These are phyloP conservation scores for Mentha longifolia DNA, from an alignment of 257 asterid genomes.

Conservation along the genomic window DNA sequence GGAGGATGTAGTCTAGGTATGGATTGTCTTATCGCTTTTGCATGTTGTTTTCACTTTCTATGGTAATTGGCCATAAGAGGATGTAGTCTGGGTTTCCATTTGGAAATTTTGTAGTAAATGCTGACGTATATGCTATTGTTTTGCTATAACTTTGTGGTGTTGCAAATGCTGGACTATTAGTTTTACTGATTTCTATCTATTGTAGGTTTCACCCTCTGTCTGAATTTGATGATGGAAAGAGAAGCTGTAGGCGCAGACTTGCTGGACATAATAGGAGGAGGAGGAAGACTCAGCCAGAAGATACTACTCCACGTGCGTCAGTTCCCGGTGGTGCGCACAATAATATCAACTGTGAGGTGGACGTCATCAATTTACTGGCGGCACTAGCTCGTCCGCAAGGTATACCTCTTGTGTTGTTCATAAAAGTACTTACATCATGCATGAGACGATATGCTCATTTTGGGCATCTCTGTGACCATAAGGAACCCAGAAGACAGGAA, in stretches of 20 bases:
- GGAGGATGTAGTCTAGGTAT: neutral
- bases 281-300: constrained; percentile 88
- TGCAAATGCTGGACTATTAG: constrained; percentile 13
- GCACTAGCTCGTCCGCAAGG: constrained; percentile 67
- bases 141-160: neutral
- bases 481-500: constrained; percentile 57
- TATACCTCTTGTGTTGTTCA: constrained; percentile 27
- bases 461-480: constrained; percentile 32
- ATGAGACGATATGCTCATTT: neutral
- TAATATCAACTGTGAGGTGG: constrained; percentile 49
- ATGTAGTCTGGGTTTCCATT: constrained; percentile 11
- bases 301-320: constrained; percentile 41
- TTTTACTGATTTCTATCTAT: constrained; percentile 5
- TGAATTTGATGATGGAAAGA: constrained; percentile 93
- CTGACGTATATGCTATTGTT: neutral
- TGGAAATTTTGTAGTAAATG: neutral
- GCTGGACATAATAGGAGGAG: constrained; percentile 95
- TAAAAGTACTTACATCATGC: neutral
- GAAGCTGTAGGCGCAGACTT: constrained; percentile 92
- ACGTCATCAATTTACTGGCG: constrained; percentile 61
- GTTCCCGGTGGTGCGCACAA: constrained; percentile 45
- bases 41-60: neutral
- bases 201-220: constrained; percentile 84
- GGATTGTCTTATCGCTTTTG: neutral
- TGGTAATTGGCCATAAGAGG: neutral